Percentiles rank a stretch among this genome's conserved stretches.
Evolutionary conservation across 1,139 yeast genomes (phyloP).

Genomic region (Suhomyces ambrosiae): DNA sequence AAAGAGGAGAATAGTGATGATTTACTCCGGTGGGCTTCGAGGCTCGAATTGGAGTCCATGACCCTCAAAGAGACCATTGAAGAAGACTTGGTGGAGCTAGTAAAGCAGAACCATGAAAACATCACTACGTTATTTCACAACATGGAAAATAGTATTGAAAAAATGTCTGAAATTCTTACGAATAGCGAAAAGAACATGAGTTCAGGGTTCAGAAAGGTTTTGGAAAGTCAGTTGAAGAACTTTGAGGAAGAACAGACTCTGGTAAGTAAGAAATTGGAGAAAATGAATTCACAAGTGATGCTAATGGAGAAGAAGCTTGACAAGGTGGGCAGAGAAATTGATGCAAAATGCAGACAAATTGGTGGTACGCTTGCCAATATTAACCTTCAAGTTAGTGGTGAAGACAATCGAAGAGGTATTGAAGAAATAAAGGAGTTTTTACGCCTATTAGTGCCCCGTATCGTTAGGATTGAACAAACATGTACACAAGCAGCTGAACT

Average conservation of each 20-base stretch:
- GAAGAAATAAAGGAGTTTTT: constrained; percentile 24
- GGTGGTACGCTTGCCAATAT: background rate
- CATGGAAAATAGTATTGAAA: constrained; percentile 1
- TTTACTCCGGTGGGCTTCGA: constrained; percentile 34
- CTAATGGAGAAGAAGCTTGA: constrained; percentile 1
- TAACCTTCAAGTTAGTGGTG: background rate
- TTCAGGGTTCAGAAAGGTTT: background rate
- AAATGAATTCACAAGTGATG: constrained; percentile 1
- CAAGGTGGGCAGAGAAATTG: background rate
- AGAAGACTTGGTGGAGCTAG: constrained; percentile 8
- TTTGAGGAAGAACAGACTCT: background rate
- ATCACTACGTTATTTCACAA: background rate
- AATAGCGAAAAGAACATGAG: background rate
- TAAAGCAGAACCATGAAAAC: constrained; percentile 5
- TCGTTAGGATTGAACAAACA: constrained; percentile 21
- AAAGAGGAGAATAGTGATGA: constrained; percentile 3
- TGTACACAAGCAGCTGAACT: constrained; percentile 2
- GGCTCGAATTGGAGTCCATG: constrained; percentile 35
- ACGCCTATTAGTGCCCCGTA: constrained; percentile 24
- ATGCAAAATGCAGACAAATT: constrained; percentile 1
- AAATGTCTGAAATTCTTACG: background rate
- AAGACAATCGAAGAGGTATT: constrained; percentile 9
- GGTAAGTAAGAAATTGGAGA: background rate
- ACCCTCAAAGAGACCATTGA: constrained; percentile 25
- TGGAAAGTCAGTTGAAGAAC: background rate